Evolutionary conservation across 75 land plant species (phyloP).

Genomic region (Pinus tabuliformis): DNA sequence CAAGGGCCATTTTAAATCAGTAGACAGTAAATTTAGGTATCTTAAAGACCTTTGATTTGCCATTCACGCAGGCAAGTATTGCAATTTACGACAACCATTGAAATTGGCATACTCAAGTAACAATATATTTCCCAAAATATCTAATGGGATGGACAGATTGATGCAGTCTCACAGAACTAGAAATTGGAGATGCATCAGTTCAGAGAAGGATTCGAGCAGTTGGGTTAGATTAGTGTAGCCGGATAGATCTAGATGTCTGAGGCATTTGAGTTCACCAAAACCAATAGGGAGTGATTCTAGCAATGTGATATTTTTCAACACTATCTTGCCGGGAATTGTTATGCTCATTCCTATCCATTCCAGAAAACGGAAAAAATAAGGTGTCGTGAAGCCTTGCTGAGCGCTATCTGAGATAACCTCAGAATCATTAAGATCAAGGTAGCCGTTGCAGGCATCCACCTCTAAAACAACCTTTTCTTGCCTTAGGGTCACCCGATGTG

Average conservation of each 20-base stretch:
- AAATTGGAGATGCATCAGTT: neutral
- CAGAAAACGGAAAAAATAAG: too few species aligned
- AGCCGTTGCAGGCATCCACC: too few species aligned
- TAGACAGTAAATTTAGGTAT: neutral
- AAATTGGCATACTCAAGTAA: neutral
- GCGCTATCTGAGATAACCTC: too few species aligned
- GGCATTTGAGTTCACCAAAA: neutral
- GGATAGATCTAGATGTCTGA: neutral
- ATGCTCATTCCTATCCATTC: too few species aligned
- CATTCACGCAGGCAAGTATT: neutral
- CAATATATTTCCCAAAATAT: neutral
- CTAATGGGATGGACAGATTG: neutral
- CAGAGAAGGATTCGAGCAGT: neutral
- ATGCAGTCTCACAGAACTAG: neutral
- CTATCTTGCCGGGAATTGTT: too few species aligned
- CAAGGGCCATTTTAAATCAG: neutral
- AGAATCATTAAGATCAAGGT: too few species aligned
- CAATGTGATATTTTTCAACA: too few species aligned
- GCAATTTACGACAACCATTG: neutral
- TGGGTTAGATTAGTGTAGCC: neutral
- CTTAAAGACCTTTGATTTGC: neutral
- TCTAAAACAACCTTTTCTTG: too few species aligned
- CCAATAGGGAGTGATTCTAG: neutral
- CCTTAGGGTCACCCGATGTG: too few species aligned
- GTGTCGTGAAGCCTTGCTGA: too few species aligned